A percentile compares a stretch with the other conserved stretches of the same genome.
These are phyloP conservation scores for Talaromyces sp. DNA, from an alignment of 2,329 filamentous ascomycete species.

Conservation along the genomic window DNA sequence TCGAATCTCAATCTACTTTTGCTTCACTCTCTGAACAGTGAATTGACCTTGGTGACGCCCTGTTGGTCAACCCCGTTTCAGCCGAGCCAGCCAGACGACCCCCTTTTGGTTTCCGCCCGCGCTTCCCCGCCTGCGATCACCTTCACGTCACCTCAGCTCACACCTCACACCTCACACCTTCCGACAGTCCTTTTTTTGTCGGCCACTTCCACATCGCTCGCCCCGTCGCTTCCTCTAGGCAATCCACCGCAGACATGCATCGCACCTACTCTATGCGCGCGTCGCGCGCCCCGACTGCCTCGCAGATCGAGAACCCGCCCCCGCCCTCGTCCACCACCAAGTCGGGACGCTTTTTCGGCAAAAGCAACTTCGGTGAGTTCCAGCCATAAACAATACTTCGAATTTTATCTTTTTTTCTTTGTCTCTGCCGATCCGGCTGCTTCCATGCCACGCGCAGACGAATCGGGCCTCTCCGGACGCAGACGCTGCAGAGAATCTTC, in stretches of 20 bases:
- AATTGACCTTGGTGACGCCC: not conserved
- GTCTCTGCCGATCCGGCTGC: not conserved
- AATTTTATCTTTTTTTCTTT: not conserved
- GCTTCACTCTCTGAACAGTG: not conserved
- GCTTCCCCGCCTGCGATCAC: slow-evolving; percentile 8
- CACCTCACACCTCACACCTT: not conserved
- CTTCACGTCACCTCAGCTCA: slow-evolving; percentile 8
- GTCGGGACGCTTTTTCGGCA: slow-evolving; percentile 81
- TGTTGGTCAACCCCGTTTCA: not conserved
- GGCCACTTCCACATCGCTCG: not conserved
- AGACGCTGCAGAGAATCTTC: not conserved
- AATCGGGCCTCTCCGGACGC: not conserved
- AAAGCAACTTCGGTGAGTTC: slow-evolving; percentile 71
- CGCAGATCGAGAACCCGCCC: slow-evolving; percentile 84
- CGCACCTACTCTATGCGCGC: slow-evolving; percentile 99
- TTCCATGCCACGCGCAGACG: not conserved
- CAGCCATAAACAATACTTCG: not conserved
- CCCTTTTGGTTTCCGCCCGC: slow-evolving; percentile 3
- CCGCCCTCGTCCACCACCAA: slow-evolving; percentile 91
- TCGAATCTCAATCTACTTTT: not conserved
- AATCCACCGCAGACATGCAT: slow-evolving; percentile 62
- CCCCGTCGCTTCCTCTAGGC: not conserved
- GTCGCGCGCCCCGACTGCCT: slow-evolving; percentile 90
- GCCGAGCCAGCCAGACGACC: not conserved
- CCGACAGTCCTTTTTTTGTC: not conserved